Base-by-base conservation (phyloP, 2,329 filamentous ascomycete genomes). In the Talaromyces sp. region DNA sequence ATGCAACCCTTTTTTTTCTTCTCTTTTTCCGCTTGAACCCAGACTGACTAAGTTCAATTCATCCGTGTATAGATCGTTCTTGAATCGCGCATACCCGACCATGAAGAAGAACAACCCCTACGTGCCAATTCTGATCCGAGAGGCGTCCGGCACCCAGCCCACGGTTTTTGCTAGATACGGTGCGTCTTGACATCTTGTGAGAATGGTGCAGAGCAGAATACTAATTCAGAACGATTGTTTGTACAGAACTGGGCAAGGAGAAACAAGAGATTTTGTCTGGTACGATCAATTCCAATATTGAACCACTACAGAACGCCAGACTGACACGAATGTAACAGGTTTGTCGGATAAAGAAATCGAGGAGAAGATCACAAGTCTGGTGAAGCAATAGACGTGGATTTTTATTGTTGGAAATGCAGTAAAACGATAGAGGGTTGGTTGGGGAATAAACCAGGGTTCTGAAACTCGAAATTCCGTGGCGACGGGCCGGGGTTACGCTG, bases 101-200 rank as follows among this genome's bases (percentile, higher is more conserved):
- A 98, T 99, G 94, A 99, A 99, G 87, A 96, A 96, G 84, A 91
- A 94, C 85, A 99, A 99, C 82, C 95, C 95, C 61, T 83, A 90
- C 78, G 93, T 86, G 56, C 95, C 95, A 60, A 98, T 99, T 79
- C 83, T 99, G 83, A 88, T 99, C 73, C 91, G 95, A 74, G 95
- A 98, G 83, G 95, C 94, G 59, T 82, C 86, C 69, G 92, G 91
- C 72, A 91, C 91, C 60, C 82, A 90, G 75, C 94, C 95, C 66
- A 89, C 87, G 77, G 87, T 99, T 66, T 98, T 89, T 78, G 93
- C 94, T 69, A 85, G 95, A 87, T 99, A 96, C 76, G 94, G 92
- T 96, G 78, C 72, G 87, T 61, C 53, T 30, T 57, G 16, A 12
- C n/a, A 0, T 16, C 23, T 57, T 56, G 7, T 18, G 50, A 23